These are phyloP conservation scores for Sarcodon sp. DNA, from an alignment of 768 basidiomycete genomes.

Conservation along the genomic window DNA sequence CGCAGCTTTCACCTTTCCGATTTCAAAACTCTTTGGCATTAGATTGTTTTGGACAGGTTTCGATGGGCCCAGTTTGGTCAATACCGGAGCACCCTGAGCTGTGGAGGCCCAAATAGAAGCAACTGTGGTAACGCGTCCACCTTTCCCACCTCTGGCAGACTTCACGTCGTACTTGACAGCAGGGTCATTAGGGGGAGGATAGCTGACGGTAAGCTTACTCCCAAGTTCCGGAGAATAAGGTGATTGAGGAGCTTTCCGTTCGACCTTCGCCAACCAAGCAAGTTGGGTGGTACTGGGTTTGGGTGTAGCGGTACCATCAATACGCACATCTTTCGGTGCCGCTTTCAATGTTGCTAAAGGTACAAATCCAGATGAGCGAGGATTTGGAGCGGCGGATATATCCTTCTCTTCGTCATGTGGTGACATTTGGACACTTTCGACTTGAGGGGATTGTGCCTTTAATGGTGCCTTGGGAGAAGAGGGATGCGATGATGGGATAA, in stretches of 20 bases:
- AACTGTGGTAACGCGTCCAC: conserved; percentile 63
- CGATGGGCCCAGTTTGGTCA: neutral
- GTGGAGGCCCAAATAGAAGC: conserved; percentile 58
- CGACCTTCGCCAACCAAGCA: neutral
- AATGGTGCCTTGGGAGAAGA: neutral
- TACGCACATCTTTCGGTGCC: neutral
- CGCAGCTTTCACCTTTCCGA: neutral
- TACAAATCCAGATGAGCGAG: conserved; percentile 67
- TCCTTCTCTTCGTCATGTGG: neutral
- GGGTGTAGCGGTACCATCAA: neutral
- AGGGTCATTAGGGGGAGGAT: conserved; percentile 22
- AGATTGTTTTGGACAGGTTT: neutral
- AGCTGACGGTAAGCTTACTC: neutral
- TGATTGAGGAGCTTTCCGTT: neutral
- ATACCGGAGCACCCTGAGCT: conserved; percentile 4
- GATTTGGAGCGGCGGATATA: conserved; percentile 35
- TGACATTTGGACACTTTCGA: neutral
- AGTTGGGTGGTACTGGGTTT: neutral
- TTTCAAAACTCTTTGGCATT: neutral
- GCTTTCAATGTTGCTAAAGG: conserved; percentile 43
- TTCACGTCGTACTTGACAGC: conserved; percentile 61
- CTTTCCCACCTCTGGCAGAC: conserved; percentile 66
- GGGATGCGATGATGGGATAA: neutral
- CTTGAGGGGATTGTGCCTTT: neutral
- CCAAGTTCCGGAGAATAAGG: neutral